Conservation (phyloP, 371 early-diverging fungal species). For the Mortierella polycephala region DNA sequence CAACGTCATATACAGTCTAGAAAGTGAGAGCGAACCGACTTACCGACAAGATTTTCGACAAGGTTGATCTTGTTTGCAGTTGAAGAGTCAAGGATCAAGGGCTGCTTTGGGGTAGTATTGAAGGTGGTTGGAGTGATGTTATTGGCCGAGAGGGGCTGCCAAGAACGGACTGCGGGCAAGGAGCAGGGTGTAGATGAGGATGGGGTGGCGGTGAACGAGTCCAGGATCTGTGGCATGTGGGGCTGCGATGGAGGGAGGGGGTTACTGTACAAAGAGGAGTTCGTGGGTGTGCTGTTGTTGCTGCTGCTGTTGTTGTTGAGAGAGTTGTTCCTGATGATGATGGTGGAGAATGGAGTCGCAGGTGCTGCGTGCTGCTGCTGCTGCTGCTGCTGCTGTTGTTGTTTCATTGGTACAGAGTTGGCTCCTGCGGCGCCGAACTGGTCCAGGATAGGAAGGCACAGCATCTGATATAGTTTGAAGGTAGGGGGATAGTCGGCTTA, state of each 20-base stretch:
- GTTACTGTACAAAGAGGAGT: slow-evolving; percentile 36
- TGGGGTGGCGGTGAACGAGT: slow-evolving; percentile 45
- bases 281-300: slow-evolving; percentile 20
- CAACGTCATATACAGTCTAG: no score
- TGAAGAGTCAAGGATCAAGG: slow-evolving; percentile 41
- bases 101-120: slow-evolving; percentile 47
- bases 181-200: slow-evolving; percentile 40
- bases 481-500: not conserved
- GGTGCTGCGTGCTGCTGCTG: not conserved
- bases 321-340: no score
- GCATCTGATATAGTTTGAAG: slow-evolving; percentile 18
- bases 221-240: slow-evolving; percentile 25
- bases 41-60: slow-evolving; percentile 52
- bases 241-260: slow-evolving; percentile 37
- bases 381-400: slow-evolving; percentile 1
- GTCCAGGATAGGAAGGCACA: slow-evolving; percentile 41
- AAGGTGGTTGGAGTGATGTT: slow-evolving; percentile 14
- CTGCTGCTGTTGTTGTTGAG: slow-evolving; percentile 3
- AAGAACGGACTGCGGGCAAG: slow-evolving; percentile 32
- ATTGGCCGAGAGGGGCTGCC: slow-evolving; percentile 23
- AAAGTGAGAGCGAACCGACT: not conserved
- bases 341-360: not conserved
- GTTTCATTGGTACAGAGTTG: no score
- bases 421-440: slow-evolving; percentile 32
- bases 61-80: slow-evolving; percentile 44